Percentiles rank a stretch among this genome's conserved stretches.
phyloP scores from a whole-genome alignment of 2,329 filamentous ascomycete species.

The Epicoccum nigrum region DNA sequence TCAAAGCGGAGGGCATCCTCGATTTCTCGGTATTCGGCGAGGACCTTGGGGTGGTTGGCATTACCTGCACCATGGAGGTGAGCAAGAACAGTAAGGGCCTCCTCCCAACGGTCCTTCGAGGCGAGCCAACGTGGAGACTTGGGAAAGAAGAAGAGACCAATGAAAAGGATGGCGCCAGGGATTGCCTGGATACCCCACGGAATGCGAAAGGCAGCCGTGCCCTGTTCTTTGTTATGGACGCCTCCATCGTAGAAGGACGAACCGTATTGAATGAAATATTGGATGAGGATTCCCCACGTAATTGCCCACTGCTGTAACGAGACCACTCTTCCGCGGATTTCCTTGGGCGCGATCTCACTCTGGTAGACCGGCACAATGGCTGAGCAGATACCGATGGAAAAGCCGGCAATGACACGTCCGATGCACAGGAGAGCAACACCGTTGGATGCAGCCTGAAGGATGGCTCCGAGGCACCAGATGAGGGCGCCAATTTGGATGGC shows the following conservation, averaged over 20 bases:
- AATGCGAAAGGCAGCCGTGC: slow-evolving; percentile 48
- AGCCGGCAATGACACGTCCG: slow-evolving; percentile 76
- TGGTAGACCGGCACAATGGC: slow-evolving; percentile 94
- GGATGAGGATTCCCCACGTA: slow-evolving; percentile 72
- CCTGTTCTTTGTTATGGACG: slow-evolving; percentile 51
- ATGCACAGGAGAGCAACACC: slow-evolving; percentile 53
- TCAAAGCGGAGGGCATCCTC: slow-evolving; percentile 62
- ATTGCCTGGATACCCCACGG: slow-evolving; percentile 54
- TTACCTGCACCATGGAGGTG: slow-evolving; percentile 65
- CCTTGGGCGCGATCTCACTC: slow-evolving; percentile 72
- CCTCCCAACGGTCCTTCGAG: slow-evolving; percentile 69
- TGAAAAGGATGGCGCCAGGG: slow-evolving; percentile 48
- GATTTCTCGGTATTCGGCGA: slow-evolving; percentile 68
- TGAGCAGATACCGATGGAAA: slow-evolving; percentile 86
- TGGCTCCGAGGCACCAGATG: slow-evolving; percentile 56
- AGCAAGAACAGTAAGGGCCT: slow-evolving; percentile 62
- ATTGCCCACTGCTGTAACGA: slow-evolving; percentile 74
- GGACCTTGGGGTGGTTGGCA: slow-evolving; percentile 62
- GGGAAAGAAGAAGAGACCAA: slow-evolving; percentile 51
- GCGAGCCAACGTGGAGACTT: slow-evolving; percentile 73
- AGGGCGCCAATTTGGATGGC: slow-evolving; percentile 53
- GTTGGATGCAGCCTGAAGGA: slow-evolving; percentile 48
- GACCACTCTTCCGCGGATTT: slow-evolving; percentile 63
- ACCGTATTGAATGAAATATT: slow-evolving; percentile 71
- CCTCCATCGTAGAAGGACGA: slow-evolving; percentile 60